phyloP scores from a whole-genome alignment of 1,284 basidiomycete genomes.

The Sporisorium exsertum region DNA sequence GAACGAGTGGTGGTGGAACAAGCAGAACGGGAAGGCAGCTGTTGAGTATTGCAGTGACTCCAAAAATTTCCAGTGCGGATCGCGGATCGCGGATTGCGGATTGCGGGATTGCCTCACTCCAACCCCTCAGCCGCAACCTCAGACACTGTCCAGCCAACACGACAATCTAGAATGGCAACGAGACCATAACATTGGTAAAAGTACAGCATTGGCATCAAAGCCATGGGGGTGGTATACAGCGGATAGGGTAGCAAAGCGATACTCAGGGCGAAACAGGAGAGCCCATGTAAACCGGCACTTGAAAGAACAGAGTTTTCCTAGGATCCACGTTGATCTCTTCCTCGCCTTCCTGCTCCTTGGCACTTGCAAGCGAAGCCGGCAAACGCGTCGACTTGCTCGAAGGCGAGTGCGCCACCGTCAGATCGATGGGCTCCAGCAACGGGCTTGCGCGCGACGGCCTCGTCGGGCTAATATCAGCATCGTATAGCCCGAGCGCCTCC shows the following conservation, averaged over 20 bases:
- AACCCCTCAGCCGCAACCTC: neutral
- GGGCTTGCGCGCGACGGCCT: slow-evolving; percentile 12
- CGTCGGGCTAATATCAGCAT: slow-evolving; percentile 23
- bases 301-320: slow-evolving; percentile 35
- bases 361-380: neutral
- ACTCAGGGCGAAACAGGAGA: slow-evolving; percentile 19
- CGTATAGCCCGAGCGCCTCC: slow-evolving; percentile 41
- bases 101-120: too few species aligned
- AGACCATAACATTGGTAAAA: slow-evolving; percentile 5
- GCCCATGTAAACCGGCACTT: slow-evolving; percentile 37
- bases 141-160: neutral
- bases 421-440: slow-evolving; percentile 21
- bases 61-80: slow-evolving; percentile 7
- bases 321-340: slow-evolving; percentile 26
- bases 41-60: neutral
- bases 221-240: neutral
- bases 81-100: slow-evolving; percentile 30
- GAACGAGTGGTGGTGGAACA: neutral
- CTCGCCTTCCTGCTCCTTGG: slow-evolving; percentile 8
- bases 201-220: slow-evolving; percentile 11
- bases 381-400: slow-evolving; percentile 10
- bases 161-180: neutral
- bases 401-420: slow-evolving; percentile 33
- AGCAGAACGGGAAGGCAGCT: slow-evolving; percentile 11
- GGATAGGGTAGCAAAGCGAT: neutral